Percentiles rank a stretch among this genome's conserved stretches.
These are phyloP conservation scores for Saccharomycopsis selenospora DNA, from an alignment of 805 yeast genomes.

Conservation along the genomic window DNA sequence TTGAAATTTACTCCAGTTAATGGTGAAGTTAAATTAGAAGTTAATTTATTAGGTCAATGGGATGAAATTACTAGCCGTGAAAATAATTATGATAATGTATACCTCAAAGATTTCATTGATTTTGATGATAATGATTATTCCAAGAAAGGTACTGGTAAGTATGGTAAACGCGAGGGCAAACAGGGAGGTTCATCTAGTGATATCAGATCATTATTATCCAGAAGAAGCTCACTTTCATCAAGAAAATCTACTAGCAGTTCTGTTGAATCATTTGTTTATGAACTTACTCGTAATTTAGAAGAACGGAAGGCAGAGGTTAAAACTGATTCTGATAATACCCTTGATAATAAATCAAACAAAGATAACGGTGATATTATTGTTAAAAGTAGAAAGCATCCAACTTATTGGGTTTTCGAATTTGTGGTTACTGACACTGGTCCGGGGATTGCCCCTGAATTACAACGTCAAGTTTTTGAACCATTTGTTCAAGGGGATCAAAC, in stretches of 20 bases:
- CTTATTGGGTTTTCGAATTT: constrained; percentile 55
- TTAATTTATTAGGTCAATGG: constrained; percentile 63
- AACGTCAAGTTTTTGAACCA: constrained; percentile 85
- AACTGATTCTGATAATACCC: constrained; percentile 10
- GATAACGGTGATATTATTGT: constrained; percentile 16
- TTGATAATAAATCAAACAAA: background rate
- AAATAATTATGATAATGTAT: constrained; percentile 39
- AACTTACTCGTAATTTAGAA: constrained; percentile 9
- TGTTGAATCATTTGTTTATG: constrained; percentile 11
- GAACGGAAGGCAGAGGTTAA: constrained; percentile 18
- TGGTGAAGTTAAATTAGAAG: constrained; percentile 65
- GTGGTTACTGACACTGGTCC: constrained; percentile 89
- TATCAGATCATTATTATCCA: background rate
- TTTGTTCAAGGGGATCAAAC: constrained; percentile 97
- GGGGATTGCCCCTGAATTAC: constrained; percentile 80
- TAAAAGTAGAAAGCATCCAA: constrained; percentile 27
- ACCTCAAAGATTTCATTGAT: constrained; percentile 29
- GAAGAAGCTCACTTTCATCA: background rate
- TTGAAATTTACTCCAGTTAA: constrained; percentile 88
- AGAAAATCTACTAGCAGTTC: constrained; percentile 7
- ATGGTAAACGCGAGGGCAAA: constrained; percentile 18
- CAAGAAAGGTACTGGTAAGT: constrained; percentile 26
- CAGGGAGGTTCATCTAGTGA: background rate
- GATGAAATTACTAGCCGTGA: constrained; percentile 44
- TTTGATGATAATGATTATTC: constrained; percentile 40